Conservation (phyloP, 108 stramenopile species). For the Cyclotella atomus region DNA sequence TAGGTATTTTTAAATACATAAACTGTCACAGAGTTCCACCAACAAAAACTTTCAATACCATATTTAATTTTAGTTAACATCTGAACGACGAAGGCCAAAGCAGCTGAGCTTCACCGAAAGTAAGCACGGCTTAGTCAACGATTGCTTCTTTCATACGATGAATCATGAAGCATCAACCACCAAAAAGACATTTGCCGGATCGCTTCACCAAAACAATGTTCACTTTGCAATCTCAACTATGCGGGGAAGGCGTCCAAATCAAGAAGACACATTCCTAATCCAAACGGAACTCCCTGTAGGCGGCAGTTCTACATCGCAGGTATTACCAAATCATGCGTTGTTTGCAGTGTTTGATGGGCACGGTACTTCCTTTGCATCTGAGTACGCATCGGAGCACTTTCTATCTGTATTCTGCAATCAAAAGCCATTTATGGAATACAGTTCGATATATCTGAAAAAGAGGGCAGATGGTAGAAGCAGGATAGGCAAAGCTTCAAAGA, state of each 20-base stretch:
- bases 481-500: no score
- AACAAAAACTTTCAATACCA: no score
- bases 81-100: no score
- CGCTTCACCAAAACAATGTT: background rate
- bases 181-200: background rate
- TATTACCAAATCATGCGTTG: conserved; percentile 55
- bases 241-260: conserved; percentile 78
- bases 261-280: conserved; percentile 74
- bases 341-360: conserved; percentile 90
- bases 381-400: conserved; percentile 65
- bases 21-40: no score
- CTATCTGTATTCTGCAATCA: conserved; percentile 57
- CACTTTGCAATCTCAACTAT: conserved; percentile 46
- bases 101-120: no score
- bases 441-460: no score
- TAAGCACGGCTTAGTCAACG: no score
- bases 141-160: no score
- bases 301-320: background rate
- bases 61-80: no score
- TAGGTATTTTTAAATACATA: background rate
- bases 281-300: conserved; percentile 15
- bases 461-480: no score
- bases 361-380: conserved; percentile 78
- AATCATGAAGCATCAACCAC: no score
- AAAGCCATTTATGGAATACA: conserved; percentile 52